Evolutionary conservation across 345 rosid species (phyloP), one percentile per base, ranked within the genome.

Genomic region (Gossypium ekmanianum): DNA sequence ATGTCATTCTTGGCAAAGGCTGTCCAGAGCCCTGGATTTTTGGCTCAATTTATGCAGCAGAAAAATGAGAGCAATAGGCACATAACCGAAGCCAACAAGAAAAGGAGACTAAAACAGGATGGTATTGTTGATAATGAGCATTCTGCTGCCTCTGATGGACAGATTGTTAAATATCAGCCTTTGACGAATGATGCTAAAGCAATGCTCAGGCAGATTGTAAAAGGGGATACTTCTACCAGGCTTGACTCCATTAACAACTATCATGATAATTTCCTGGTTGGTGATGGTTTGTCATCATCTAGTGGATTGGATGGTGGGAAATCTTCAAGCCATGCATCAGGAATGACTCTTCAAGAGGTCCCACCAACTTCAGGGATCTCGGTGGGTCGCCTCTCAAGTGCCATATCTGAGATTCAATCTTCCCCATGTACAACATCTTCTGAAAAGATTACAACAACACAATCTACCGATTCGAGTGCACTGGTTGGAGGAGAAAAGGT

Each of bases 1-100:
- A 93, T 95, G 97, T 88, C 98, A 20, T 93, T 95, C 83, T 86
- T 95, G 63, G 97, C 98, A 10, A 95, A 93, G 86, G 99, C 98
- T 69, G 90, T 95, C 54, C 94, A 91, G 82, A 93, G 94, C 81
- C 98, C 97, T 61, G 89, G 92, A 75, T 94, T 94, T 83, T 85
- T 94, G 71, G 88, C 98, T 24, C 98, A 94, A 78, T 91, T 94
- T 87, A 89, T 93, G 56, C 98, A 90, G 87, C 97, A 93, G 83
- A 94, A 92, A 82, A 95, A 90, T 72, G 94, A 91, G 61, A 86
- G 88, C 79, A 88, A 68, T 65, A 87, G 91, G 78, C 89, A 89
- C 74, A 88, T 93, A 70, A 81, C 85, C 34, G 98, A 91, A 80
- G 89, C 83, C 48, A 95, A 83, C 83, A 95, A 93, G 75, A 91